Evolutionary conservation across 2,329 filamentous ascomycete genomes (phyloP), one percentile per base, ranked within the genome.

Genomic region (Penicillium sp.): DNA sequence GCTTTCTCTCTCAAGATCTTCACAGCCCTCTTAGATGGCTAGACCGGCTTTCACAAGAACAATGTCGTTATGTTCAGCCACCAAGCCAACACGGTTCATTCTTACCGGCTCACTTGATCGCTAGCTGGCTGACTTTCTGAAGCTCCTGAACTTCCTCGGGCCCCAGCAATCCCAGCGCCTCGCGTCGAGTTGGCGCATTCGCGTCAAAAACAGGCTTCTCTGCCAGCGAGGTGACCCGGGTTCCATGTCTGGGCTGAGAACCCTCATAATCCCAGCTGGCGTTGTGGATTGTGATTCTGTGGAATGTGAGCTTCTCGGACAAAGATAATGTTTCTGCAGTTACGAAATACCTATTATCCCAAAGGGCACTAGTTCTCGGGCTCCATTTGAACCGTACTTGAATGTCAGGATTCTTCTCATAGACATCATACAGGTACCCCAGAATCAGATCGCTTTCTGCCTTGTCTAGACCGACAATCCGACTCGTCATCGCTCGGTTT

Each of bases 211-310:
- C 87, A 0, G 89, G 89, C 78, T 87, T 87, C 77, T 92, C 89
- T 0, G 87, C 89, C 53, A 92, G 74, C 7, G 86, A 80, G 0
- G 88, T 91, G 3, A 92, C 88, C 31, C 89, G 80, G 0, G 88
- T 91, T 2, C 89, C 89, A 70, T 92, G 89, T 40, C 89, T 79
- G 0, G 88, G 86, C 69, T 90, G 80, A 19, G 77, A 81, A 1
- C 87, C 87, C 36, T 84, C 87, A 67, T 91, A 91, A 64, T 91
- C 88, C 87, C 87, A 91, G 66, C 84, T 87, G 0, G 88, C 88
- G 61, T 89, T 90, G 65, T 91, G 88, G 39, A 90, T 90, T 0
- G 89, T 90, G 59, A 90, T 88, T 40, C 86, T 85, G 51, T 27
- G 16, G 35, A 22, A 22, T n/a, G 14, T 59, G 13, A 53, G 43